Base-by-base conservation (phyloP, 306 rosid species). In the Sophora flavescens region DNA sequence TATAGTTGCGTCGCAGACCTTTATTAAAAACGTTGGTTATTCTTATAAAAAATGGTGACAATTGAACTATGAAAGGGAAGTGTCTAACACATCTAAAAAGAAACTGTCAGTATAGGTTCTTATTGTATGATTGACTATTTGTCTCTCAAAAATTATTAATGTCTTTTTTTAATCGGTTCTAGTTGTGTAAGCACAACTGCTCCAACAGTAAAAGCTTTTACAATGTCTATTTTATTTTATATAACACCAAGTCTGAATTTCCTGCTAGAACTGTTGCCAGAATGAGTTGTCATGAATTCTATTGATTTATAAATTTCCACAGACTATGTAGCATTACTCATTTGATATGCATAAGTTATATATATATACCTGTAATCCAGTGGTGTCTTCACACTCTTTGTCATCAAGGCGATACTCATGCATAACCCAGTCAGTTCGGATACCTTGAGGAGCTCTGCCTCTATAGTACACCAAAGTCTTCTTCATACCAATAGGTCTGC, bases 401-500 rank as follows among this genome's bases (percentile, higher is more conserved):
- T 94, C 95, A 14, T 94, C 93, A 13, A 94, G 96, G 63, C 98
- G 97, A 81, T 94, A 94, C 69, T 94, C 98, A 64, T 94, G 98
- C 98, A 94, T 94, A 1, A 94, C 98, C 98, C 98, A 94, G 33
- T 94, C 96, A 57, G 98, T 94, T 51, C 98, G 70, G 58, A 94
- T 89, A 6, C 98, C 98, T 68, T 94, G 98, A 63, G 98, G 99
- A n/a, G 99, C 99, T 68, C 97, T 87, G 6, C 99, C 99, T 84
- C 87, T 85, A 69, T 95, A 95, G 80, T 95, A 95, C 42, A 95
- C 99, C 69, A 95, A 79, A 6, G 99, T 95, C 78, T 95, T 95
- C 96, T 95, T 95, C 99, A 95, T 95, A 41, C 99, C 99, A 57
- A 95, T 95, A 42, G 93, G 84, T 78, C 96, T 86, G 70, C 76